Evolutionary conservation across 2,329 filamentous ascomycete genomes (phyloP), one percentile per base, ranked within the genome.

Genomic region (Aspergillus versicolor): DNA sequence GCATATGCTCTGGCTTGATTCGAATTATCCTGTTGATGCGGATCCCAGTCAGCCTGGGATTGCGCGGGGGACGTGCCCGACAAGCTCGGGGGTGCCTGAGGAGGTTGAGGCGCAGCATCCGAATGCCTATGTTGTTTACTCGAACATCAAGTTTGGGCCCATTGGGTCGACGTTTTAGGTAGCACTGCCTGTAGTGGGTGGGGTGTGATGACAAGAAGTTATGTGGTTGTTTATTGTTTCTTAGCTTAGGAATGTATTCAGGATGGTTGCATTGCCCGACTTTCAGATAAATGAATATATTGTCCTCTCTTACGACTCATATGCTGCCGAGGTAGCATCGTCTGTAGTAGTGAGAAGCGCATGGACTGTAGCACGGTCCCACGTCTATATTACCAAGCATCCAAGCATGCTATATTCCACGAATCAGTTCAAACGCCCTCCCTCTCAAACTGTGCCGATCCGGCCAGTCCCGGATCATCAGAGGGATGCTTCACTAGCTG

Each of bases 1-100:
- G 67, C 81, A 87, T 75, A 90, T 91, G 87, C 82, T 88, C 67
- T 91, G 88, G 88, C 82, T 91, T 65, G 88, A 91, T 78, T 84
- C 82, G 59, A 82, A 77, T 70, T 88, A 83, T 78, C 87, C 87
- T 48, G 76, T 77, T 59, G 67, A 70, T 56, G 72, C 65, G 37
- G 69, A 74, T 60, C 65, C 75, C 30, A 78, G 76, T 52, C 62
- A 59, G 2, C 77, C 77, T 30, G 84, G 85, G 63, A 72, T 77
- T 56, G 74, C 75, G 42, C 82, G 85, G 66, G 85, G 85, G 54
- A 74, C 76, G 37, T 88, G 85, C 71, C 56, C 77, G 49, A 79
- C 76, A 46, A 74, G 69, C 63, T 82, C 81, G 19, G 84, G 84
- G 43, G 77, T 73, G 32, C 84, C 84, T 24, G 56, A 67, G 30